Conservation (phyloP, 768 basidiomycete genomes). For the Boletellus ananas region DNA sequence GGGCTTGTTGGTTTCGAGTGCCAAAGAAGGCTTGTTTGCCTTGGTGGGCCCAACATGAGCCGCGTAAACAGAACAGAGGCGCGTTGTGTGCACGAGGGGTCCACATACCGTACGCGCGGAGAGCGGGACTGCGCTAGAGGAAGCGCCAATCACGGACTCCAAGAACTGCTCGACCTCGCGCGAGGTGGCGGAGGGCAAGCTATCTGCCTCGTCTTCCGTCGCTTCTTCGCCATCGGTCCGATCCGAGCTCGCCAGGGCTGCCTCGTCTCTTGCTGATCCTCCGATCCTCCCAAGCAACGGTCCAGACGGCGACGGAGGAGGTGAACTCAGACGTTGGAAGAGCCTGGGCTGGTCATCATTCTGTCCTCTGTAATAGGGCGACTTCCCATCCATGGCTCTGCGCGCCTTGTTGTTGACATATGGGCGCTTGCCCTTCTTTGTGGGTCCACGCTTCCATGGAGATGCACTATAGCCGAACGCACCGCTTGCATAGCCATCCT, state of each 20-base stretch:
- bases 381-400: slow-evolving; percentile 8
- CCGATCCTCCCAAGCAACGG: slow-evolving; percentile 23
- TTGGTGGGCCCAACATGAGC: slow-evolving; percentile 6
- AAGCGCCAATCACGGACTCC: slow-evolving; percentile 22
- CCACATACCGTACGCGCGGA: slow-evolving; percentile 21
- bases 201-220: too few species aligned
- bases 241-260: neutral
- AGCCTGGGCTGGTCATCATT: slow-evolving; percentile 2
- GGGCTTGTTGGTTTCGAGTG: too few species aligned
- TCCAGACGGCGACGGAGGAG: neutral
- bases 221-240: slow-evolving; percentile 5
- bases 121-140: neutral
- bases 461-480: too few species aligned
- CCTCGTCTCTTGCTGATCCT: neutral
- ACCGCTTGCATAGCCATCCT: neutral
- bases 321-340: slow-evolving; percentile 16
- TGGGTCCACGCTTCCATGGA: too few species aligned
- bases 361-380: neutral
- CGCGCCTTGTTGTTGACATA: neutral
- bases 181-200: slow-evolving; percentile 6
- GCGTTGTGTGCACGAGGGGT: slow-evolving; percentile 1
- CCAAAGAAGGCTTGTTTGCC: neutral
- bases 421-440: too few species aligned
- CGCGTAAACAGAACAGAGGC: neutral
- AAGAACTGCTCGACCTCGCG: slow-evolving; percentile 25